phyloP scores from a whole-genome alignment of 352 stramenopile species.

The Globisporangium rhizosaccharum region DNA sequence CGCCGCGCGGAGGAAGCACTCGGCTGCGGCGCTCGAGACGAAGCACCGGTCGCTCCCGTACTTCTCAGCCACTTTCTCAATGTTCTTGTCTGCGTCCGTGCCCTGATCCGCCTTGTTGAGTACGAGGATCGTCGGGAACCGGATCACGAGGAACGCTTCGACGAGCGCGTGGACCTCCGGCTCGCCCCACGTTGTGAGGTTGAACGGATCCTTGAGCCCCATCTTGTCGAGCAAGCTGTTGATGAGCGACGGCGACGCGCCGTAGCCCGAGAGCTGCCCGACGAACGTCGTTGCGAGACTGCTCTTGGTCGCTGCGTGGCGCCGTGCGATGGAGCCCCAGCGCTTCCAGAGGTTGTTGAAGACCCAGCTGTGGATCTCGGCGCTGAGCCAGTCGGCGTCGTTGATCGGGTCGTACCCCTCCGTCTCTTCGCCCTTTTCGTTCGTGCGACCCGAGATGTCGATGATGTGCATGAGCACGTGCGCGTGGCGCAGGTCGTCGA shows the following conservation, averaged over 20 bases:
- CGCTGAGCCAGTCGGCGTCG: slow-evolving; percentile 82
- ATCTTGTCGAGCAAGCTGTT: slow-evolving; percentile 65
- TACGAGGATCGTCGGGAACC: slow-evolving; percentile 85
- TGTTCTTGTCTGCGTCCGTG: slow-evolving; percentile 83
- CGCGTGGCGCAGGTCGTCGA: slow-evolving; percentile 88
- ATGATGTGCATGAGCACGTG: slow-evolving; percentile 90
- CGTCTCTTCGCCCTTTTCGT: slow-evolving; percentile 87
- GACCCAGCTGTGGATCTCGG: slow-evolving; percentile 87
- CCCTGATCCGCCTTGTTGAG: slow-evolving; percentile 88
- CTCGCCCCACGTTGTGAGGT: slow-evolving; percentile 53
- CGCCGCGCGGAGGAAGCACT: slow-evolving; percentile 76
- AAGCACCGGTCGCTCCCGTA: slow-evolving; percentile 86
- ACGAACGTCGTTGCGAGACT: slow-evolving; percentile 64
- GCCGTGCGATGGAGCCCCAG: slow-evolving; percentile 73
- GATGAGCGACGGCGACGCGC: slow-evolving; percentile 69
- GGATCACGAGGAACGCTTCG: slow-evolving; percentile 65
- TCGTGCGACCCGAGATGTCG: slow-evolving; percentile 83
- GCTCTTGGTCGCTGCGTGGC: slow-evolving; percentile 71
- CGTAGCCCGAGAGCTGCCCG: slow-evolving; percentile 74
- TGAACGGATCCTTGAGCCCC: slow-evolving; percentile 50
- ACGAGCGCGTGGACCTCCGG: slow-evolving; percentile 70
- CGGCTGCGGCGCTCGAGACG: slow-evolving; percentile 79
- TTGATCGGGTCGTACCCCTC: slow-evolving; percentile 87
- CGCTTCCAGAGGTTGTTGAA: slow-evolving; percentile 86
- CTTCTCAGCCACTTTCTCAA: slow-evolving; percentile 83